Evolutionary conservation across 345 rosid genomes (phyloP).

Genomic region (Geranium rotundifolium): DNA sequence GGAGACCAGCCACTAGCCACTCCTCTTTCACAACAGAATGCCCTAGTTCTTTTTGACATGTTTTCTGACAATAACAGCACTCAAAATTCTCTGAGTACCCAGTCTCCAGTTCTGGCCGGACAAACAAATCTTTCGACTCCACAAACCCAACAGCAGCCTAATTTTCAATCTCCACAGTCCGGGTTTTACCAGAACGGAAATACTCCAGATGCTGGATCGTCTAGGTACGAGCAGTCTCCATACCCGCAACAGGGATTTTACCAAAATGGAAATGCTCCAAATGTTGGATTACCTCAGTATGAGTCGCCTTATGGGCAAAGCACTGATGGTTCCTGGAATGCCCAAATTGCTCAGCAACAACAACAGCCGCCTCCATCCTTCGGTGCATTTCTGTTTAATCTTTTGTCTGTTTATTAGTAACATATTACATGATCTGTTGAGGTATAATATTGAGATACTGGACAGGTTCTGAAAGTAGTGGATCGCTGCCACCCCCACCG

Average conservation of each 20-base stretch:
- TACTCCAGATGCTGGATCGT: constrained; percentile 39
- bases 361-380: constrained; percentile 48
- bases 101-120: constrained; percentile 33
- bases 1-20: constrained; percentile 43
- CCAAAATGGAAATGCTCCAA: neutral
- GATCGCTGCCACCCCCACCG: constrained; percentile 82
- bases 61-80: constrained; percentile 44
- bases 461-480: constrained; percentile 47
- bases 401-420: neutral
- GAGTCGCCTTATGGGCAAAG: constrained; percentile 5
- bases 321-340: constrained; percentile 56
- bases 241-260: constrained; percentile 26
- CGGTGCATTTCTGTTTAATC: constrained; percentile 27
- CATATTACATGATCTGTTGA: neutral
- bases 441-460: constrained; percentile 14
- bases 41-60: constrained; percentile 82
- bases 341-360: constrained; percentile 41
- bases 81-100: constrained; percentile 40
- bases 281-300: neutral
- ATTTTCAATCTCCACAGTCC: constrained; percentile 38
- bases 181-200: constrained; percentile 60
- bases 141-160: constrained; percentile 62
- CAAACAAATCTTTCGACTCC: constrained; percentile 35
- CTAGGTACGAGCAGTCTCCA: constrained; percentile 51
- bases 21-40: constrained; percentile 69